A percentile compares a stretch with the other conserved stretches of the same genome.
These are phyloP conservation scores for Conticribra weissflogii DNA, from an alignment of 108 stramenopile species.

Conservation along the genomic window DNA sequence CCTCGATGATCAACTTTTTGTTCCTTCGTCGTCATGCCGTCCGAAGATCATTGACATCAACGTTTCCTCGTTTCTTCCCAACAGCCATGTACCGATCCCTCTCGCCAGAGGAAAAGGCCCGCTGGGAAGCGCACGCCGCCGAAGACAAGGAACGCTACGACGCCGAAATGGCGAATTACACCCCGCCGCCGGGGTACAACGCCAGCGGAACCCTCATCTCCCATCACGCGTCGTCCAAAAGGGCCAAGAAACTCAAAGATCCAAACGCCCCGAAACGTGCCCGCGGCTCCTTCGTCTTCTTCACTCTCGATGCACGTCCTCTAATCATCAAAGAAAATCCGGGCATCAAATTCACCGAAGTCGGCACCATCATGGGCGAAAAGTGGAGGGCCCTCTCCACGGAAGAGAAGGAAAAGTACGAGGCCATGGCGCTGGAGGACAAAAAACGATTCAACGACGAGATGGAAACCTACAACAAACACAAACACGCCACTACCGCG, in stretches of 20 bases:
- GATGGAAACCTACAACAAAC: conserved; percentile 46
- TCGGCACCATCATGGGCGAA: conserved; percentile 73
- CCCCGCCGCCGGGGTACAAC: conserved; percentile 33
- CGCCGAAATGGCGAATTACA: conserved; percentile 28
- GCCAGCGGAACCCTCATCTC: conserved; percentile 5
- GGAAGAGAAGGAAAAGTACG: conserved; percentile 67
- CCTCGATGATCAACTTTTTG: no score
- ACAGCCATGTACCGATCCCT: conserved; percentile 28
- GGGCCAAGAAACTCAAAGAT: conserved; percentile 44
- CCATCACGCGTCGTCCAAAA: not conserved
- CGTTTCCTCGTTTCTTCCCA: no score
- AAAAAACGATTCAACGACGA: conserved; percentile 66
- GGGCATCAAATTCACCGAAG: conserved; percentile 70
- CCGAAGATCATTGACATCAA: no score
- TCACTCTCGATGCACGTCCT: conserved; percentile 40
- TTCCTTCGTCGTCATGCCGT: no score
- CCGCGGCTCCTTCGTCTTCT: conserved; percentile 46
- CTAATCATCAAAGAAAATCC: conserved; percentile 65
- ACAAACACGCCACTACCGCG: conserved; percentile 9
- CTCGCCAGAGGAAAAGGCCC: conserved; percentile 25
- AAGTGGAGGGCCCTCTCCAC: conserved; percentile 69
- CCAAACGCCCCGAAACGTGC: conserved; percentile 55
- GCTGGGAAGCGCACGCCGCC: conserved; percentile 35
- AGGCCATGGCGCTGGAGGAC: conserved; percentile 63
- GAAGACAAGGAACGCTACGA: conserved; percentile 41